Conservation (phyloP, 192 early-diverging fungal species). For the Entomortierella beljakovae region DNA sequence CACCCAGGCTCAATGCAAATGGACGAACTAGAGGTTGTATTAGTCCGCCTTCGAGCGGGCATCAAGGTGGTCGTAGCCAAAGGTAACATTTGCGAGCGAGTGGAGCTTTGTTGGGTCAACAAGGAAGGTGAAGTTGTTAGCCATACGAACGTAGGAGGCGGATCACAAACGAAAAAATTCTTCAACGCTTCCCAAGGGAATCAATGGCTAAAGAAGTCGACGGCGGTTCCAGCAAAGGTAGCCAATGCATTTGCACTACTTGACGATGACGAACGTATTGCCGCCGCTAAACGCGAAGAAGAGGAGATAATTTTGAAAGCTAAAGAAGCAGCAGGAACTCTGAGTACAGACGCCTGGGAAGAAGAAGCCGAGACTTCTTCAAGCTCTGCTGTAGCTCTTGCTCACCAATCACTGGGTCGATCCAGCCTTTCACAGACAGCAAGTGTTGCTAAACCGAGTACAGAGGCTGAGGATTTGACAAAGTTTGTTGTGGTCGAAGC, state of each 20-base stretch:
- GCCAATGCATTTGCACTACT: constrained; percentile 41
- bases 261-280: constrained; percentile 46
- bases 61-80: constrained; percentile 51
- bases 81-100: constrained; percentile 46
- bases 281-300: constrained; percentile 40
- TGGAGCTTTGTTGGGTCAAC: constrained; percentile 70
- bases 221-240: constrained; percentile 24
- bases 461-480: constrained; percentile 27
- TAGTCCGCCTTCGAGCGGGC: constrained; percentile 55
- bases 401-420: constrained; percentile 2
- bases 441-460: not conserved
- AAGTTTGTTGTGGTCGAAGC: constrained; percentile 51
- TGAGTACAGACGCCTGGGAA: constrained; percentile 50
- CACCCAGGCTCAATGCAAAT: constrained; percentile 56
- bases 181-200: constrained; percentile 23
- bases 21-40: constrained; percentile 62
- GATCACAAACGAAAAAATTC: constrained; percentile 34
- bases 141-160: constrained; percentile 42
- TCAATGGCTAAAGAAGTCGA: constrained; percentile 14
- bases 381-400: not conserved
- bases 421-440: not conserved
- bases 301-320: constrained; percentile 48
- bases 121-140: constrained; percentile 61
- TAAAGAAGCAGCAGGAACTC: constrained; percentile 46
- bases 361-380: constrained; percentile 23